Evolutionary conservation across 805 yeast genomes (phyloP), one percentile per base, ranked within the genome.

Genomic region (Wickerhamomyces bovis): DNA sequence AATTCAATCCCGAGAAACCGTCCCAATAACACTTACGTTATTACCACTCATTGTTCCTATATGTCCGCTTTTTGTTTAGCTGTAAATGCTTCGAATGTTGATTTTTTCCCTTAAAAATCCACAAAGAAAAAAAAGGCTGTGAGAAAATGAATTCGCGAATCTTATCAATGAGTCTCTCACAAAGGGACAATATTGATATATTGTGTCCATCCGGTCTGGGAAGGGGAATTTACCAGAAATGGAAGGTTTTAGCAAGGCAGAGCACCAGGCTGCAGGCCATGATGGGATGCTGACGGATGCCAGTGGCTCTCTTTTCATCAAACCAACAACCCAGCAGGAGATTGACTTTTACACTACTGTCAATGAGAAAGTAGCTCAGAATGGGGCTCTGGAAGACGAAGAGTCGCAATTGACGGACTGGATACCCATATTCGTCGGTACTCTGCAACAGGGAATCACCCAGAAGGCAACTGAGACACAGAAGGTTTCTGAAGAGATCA

Each of bases 211-310:
- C n/a, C n/a, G n/a, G n/a, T n/a, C n/a, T n/a, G 11, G 31, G 11
- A 28, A 7, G 11, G 31, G 31, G 31, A 28, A 28, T 5, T 42
- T 43, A 39, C 30, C 11, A 52, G 45, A 33, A 33, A 33, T 45
- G 45, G 42, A 38, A 9, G 53, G 46, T 3, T 54, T 44, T 40
- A 16, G 20, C 1, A 43, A 46, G 36, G 53, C 55, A 1, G 52
- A 62, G 46, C 87, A 85, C 58, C 85, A 81, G 65, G 98, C 94
- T 3, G 98, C 97, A 0, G 99, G 99, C 6, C 99, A 92, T 58
- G 86, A 74, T 6, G 98, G 96, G 0, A 77, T 85, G 3, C 55
- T 88, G 45, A 76, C 78, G 11, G 80, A 80, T 51, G 73, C 63
- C 7, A 77, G 76, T 38, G 95, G 89, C 0, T 65, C 78, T 8